Evolutionary conservation across 129 eudicot genomes (phyloP).

Genomic region (Artemisia annua): DNA sequence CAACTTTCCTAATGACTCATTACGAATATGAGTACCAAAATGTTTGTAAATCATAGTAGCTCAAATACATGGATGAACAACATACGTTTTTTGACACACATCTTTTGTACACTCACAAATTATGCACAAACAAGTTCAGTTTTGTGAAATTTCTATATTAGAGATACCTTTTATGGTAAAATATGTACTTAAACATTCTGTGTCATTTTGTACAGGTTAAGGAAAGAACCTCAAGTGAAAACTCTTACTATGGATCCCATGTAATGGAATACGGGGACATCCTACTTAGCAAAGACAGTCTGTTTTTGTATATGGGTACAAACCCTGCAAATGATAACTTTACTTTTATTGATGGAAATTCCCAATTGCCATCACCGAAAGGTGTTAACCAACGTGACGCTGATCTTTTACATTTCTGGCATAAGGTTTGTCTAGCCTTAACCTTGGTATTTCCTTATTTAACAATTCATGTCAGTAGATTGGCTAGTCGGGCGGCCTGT

Average conservation of each 20-base stretch:
- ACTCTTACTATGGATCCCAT: slow-evolving; percentile 80
- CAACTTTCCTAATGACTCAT: not conserved
- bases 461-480: not conserved
- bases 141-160: not conserved
- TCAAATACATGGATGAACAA: not conserved
- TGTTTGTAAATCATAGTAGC: not conserved
- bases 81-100: not conserved
- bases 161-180: not conserved
- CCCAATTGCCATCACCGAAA: slow-evolving; percentile 47
- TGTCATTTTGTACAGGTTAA: slow-evolving; percentile 59
- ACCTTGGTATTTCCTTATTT: not conserved
- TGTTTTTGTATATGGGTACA: slow-evolving; percentile 73
- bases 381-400: slow-evolving; percentile 92
- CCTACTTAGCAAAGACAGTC: slow-evolving; percentile 57
- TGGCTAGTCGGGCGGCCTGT: not conserved
- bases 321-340: slow-evolving; percentile 81
- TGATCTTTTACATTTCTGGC: slow-evolving; percentile 86
- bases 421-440: slow-evolving; percentile 53
- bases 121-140: not conserved
- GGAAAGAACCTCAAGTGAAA: slow-evolving; percentile 69
- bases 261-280: slow-evolving; percentile 96
- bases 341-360: slow-evolving; percentile 52
- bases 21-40: not conserved
- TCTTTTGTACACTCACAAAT: not conserved
- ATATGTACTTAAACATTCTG: not conserved